These are phyloP conservation scores for Colletotrichum truncatum DNA, from an alignment of 2,329 filamentous ascomycete genomes.

Conservation along the genomic window DNA sequence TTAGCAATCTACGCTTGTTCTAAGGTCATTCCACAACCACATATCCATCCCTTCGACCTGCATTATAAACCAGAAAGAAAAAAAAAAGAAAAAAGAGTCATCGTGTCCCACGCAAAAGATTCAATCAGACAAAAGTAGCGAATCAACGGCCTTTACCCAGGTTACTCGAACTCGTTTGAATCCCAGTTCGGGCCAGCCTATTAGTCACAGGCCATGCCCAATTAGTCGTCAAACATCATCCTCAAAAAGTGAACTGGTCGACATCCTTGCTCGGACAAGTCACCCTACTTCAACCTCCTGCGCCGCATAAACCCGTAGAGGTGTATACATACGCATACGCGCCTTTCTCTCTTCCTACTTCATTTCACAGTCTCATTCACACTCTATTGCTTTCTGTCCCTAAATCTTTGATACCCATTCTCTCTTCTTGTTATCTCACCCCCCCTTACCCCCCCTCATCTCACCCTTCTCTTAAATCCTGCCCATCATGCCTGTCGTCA, in stretches of 20 bases:
- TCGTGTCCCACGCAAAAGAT: neutral
- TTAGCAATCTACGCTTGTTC: neutral
- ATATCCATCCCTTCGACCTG: neutral
- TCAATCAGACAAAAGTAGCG: neutral
- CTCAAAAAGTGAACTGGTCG: neutral
- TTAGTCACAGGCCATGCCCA: slow-evolving; percentile 22
- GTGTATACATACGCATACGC: neutral
- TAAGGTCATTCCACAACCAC: neutral
- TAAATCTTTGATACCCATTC: slow-evolving; percentile 28
- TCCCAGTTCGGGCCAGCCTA: neutral
- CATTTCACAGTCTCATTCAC: neutral
- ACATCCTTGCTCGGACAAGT: neutral
- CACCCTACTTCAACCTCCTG: neutral
- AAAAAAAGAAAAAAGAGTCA: neutral
- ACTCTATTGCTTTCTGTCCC: slow-evolving; percentile 14
- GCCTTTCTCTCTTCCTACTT: neutral
- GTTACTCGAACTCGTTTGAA: neutral
- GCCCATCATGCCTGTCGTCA: slow-evolving; percentile 84
- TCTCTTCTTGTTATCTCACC: slow-evolving; percentile 15
- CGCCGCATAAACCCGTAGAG: neutral
- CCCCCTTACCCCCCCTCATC: neutral
- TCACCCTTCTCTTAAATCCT: neutral
- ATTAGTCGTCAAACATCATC: slow-evolving; percentile 13
- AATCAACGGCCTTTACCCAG: slow-evolving; percentile 6
- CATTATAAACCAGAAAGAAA: neutral